phyloP scores from a whole-genome alignment of 352 stramenopile species.

The Plasmopara viticola region DNA sequence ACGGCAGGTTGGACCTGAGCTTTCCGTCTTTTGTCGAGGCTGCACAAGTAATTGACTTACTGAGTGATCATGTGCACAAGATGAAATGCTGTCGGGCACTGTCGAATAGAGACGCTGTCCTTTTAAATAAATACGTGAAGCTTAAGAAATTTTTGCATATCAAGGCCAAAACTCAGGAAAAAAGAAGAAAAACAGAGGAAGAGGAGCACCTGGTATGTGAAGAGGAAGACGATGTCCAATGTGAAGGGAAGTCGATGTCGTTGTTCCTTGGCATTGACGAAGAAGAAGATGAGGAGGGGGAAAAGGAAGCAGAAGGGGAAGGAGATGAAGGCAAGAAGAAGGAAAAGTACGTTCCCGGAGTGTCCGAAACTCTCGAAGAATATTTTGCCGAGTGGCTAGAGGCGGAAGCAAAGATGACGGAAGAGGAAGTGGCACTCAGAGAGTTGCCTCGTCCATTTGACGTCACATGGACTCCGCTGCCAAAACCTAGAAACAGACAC shows the following conservation, averaged over 20 bases:
- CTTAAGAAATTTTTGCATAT: constrained; percentile 33
- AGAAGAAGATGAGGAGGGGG: constrained; percentile 17
- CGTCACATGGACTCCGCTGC: constrained; percentile 60
- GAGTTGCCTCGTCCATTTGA: constrained; percentile 60
- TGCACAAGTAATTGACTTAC: constrained; percentile 61
- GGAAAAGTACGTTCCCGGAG: constrained; percentile 7
- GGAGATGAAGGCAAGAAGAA: constrained; percentile 21
- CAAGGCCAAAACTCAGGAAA: constrained; percentile 16
- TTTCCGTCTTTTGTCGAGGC: constrained; percentile 71
- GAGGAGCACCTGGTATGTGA: constrained; percentile 15
- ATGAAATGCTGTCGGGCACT: constrained; percentile 52
- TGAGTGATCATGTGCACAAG: constrained; percentile 40
- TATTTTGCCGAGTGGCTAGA: constrained; percentile 53
- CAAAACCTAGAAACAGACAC: constrained; percentile 65
- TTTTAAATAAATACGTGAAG: constrained; percentile 34
- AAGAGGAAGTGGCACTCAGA: constrained; percentile 30
- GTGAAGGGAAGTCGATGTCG: constrained; percentile 17
- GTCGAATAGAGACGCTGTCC: constrained; percentile 35
- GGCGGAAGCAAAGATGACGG: constrained; percentile 27
- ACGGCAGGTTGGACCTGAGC: constrained; percentile 64
- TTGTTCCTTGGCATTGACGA: constrained; percentile 24
- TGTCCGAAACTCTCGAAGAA: constrained; percentile 21
- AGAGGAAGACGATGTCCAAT: constrained; percentile 24
- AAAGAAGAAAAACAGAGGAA: constrained; percentile 12
- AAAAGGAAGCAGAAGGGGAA: constrained; percentile 30